Percentiles rank a stretch among this genome's conserved stretches.
These are phyloP conservation scores for Xylariaceae sp. DNA, from an alignment of 2,329 filamentous ascomycete species.

Conservation along the genomic window DNA sequence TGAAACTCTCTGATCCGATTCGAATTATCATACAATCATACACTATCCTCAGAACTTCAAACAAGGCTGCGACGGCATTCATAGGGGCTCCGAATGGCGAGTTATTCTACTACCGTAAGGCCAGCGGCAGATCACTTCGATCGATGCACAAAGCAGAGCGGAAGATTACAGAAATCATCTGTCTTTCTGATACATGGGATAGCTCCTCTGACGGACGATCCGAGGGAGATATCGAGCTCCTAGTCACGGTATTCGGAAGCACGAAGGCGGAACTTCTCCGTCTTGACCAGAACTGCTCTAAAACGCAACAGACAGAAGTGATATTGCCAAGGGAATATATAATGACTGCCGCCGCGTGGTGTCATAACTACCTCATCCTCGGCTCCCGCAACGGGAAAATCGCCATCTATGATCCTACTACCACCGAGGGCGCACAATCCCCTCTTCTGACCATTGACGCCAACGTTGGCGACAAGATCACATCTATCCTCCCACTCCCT, in stretches of 20 bases:
- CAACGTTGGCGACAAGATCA: conserved; percentile 59
- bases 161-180: conserved; percentile 49
- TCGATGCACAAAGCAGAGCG: conserved; percentile 39
- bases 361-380: conserved; percentile 42
- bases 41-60: conserved; percentile 42
- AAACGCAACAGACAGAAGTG: conserved; percentile 31
- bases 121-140: conserved; percentile 25
- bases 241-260: conserved; percentile 45
- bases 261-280: conserved; percentile 41
- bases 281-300: conserved; percentile 32
- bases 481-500: conserved; percentile 52
- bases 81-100: conserved; percentile 46
- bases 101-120: conserved; percentile 41
- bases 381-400: conserved; percentile 51
- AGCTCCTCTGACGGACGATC: background rate
- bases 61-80: conserved; percentile 36
- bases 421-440: conserved; percentile 27
- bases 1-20: conserved; percentile 34
- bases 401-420: conserved; percentile 31
- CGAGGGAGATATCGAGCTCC: conserved; percentile 29
- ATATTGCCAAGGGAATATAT: conserved; percentile 46
- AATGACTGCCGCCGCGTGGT: conserved; percentile 42
- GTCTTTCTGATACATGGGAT: conserved; percentile 30
- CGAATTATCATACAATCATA: conserved; percentile 41
- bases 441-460: conserved; percentile 35